A percentile compares a stretch with the other conserved stretches of the same genome.
These are phyloP conservation scores for Penicillium bialowiezense DNA, from an alignment of 495 filamentous ascomycete genomes.

Conservation along the genomic window DNA sequence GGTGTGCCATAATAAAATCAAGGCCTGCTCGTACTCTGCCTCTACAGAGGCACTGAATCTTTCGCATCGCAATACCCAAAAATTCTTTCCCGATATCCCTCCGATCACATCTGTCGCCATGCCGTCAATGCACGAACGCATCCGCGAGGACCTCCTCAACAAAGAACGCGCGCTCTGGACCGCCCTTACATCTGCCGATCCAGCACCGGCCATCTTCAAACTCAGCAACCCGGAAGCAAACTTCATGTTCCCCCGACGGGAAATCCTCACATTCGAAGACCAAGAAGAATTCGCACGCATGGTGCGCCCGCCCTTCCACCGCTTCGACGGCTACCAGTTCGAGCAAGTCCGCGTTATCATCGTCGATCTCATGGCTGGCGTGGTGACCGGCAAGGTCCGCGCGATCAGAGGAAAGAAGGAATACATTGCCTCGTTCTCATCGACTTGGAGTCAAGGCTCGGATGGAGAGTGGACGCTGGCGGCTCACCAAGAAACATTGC, in stretches of 20 bases:
- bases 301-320: conserved; percentile 39
- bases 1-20: conserved; percentile 5
- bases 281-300: conserved; percentile 24
- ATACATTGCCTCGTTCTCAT: conserved; percentile 34
- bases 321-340: conserved; percentile 41
- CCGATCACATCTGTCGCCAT: conserved; percentile 14
- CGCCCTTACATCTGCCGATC: conserved; percentile 42
- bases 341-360: conserved; percentile 38
- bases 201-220: conserved; percentile 37
- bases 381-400: conserved; percentile 36
- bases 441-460: conserved; percentile 44
- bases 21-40: not conserved
- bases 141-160: conserved; percentile 38
- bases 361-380: conserved; percentile 46
- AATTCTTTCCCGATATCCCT: not conserved
- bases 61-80: no score
- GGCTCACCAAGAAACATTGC: conserved; percentile 37
- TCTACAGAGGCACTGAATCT: no score
- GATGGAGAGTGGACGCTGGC: conserved; percentile 45
- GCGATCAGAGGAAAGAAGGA: conserved; percentile 24
- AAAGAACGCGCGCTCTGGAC: conserved; percentile 45
- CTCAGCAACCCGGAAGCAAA: conserved; percentile 35
- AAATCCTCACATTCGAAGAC: conserved; percentile 33
- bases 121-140: conserved; percentile 45
- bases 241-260: conserved; percentile 38